Base-by-base conservation (phyloP, 148 eudicot genomes). In the Persicaria maculosa region DNA sequence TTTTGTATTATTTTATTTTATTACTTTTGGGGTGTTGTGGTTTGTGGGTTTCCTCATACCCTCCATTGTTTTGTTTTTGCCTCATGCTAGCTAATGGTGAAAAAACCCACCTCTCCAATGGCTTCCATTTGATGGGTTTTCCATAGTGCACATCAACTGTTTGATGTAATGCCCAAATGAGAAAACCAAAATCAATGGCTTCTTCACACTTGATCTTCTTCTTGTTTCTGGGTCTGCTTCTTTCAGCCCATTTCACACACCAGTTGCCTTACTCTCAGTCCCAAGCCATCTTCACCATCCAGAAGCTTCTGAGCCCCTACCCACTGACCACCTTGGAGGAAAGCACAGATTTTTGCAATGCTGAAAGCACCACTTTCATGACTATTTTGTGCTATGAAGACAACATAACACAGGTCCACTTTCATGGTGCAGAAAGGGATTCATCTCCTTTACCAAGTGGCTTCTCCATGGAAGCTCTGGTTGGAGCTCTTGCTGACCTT, bases 321-420 rank as follows among this genome's bases (percentile, higher is more conserved):
- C 89, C 91, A 77, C 31, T 68, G 64, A 79, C 71, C 62, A 84
- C 73, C 70, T 76, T 87, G 82, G 84, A 74, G 48, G 80, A 77
- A 44, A 74, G 25, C 72, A 79, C 68, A 57, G 92, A 87, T 59
- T 75, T 88, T 16, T 92, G 97, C 80, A 86, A 75, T 78, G 68
- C 68, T 67, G 85, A 84, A 36, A 87, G 88, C 77, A 80, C 44
- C 74, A 88, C 87, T 31, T 80, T 80, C 53, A 73, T 88, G 4
- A 85, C 87, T 17, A 48, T 92, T 62, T 64, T 74, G 4, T 92
- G 97, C 80, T 92, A 85, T 79, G 88, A 88, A 67, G 83, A 84
- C 40, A 86, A 82, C 76, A 76, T 92, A 0, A 87, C 96, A 50
- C 97, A 92, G 80, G 84, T 90, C 10, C 93, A 90, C 36, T 79